Base-by-base conservation (phyloP, 2,329 filamentous ascomycete genomes). In the Pseudogymnoascus destructans region DNA sequence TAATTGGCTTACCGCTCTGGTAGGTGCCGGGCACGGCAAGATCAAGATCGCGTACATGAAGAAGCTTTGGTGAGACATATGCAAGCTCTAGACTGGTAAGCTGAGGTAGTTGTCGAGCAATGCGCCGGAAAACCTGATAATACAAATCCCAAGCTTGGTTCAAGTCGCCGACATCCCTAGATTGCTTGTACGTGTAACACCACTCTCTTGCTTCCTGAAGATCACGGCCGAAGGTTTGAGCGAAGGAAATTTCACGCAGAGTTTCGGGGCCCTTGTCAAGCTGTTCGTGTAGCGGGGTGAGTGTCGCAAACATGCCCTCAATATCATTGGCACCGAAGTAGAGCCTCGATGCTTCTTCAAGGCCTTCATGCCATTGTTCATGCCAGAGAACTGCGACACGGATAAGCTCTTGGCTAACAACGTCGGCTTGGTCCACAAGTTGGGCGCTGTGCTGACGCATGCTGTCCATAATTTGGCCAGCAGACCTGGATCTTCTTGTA, bases 91-190 rank as follows among this genome's bases (percentile, higher is more conserved):
- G 79, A 58, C 85, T 89, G 65, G 90, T 95, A 63, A 98, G 80
- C 66, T 97, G 93, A 3, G 90, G 91, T 54, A 98, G 75, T 72
- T 99, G 95, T 62, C 92, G 82, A 54, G 87, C 87, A 69, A 99
- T 97, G 69, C 95, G 88, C 61, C 91, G 84, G 82, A 98, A 98
- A 0, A 97, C 93, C 64, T 95, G 90, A 72, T 98, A 98, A 73
- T 99, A 99, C 11, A 98, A 80, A 72, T 99, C 95, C 93, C 93
- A 99, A 5, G 93, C 93, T 72, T 95, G 90, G 68, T 97, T 98
- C 49, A 98, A 81, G 70, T 99, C 95, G 54, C 89, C 92, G 61
- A 93, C 84, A 68, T 98, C 93, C 56, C 85, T 80, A n/a, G 88
- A 93, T 38, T 83, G 82, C 66, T 89, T 86, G 73, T 95, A 98